Percentiles rank a stretch among this genome's conserved stretches.
phyloP scores from a whole-genome alignment of 2,329 filamentous ascomycete genomes.

The Penicillium vulpinum region DNA sequence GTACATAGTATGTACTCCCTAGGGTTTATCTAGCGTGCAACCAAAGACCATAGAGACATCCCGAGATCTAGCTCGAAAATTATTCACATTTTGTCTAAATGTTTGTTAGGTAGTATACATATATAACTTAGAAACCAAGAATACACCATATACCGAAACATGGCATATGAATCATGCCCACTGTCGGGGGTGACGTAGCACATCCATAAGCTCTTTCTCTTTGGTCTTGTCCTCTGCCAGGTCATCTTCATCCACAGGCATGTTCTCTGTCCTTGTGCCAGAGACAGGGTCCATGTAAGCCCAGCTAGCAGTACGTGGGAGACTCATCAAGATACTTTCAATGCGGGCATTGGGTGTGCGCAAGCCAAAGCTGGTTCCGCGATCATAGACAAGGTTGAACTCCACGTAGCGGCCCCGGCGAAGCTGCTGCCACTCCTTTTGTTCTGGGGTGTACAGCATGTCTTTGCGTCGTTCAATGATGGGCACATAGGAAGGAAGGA shows the following conservation, averaged over 20 bases:
- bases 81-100: conserved; percentile 2
- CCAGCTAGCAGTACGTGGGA: conserved; percentile 91
- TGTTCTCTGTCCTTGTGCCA: conserved; percentile 43
- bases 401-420: conserved; percentile 94
- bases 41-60: not conserved
- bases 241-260: conserved; percentile 50
- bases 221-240: conserved; percentile 36
- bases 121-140: not conserved
- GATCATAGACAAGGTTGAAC: conserved; percentile 96
- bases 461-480: conserved; percentile 87
- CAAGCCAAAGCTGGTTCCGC: conserved; percentile 89
- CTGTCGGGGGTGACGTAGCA: conserved; percentile 61
- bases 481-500: conserved; percentile 86
- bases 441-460: conserved; percentile 79
- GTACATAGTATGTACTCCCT: too few relatives aligned
- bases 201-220: conserved; percentile 79
- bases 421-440: conserved; percentile 97
- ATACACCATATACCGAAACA: not conserved
- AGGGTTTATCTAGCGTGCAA: not conserved
- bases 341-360: conserved; percentile 89
- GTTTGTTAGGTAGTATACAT: conserved; percentile 2
- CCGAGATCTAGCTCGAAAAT: not conserved
- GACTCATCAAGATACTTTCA: conserved; percentile 96
- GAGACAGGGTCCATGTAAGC: conserved; percentile 79
- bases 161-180: conserved; percentile 49